Evolutionary conservation across 2,329 filamentous ascomycete species (phyloP).

Genomic region (Diaporthe ilicicola): DNA sequence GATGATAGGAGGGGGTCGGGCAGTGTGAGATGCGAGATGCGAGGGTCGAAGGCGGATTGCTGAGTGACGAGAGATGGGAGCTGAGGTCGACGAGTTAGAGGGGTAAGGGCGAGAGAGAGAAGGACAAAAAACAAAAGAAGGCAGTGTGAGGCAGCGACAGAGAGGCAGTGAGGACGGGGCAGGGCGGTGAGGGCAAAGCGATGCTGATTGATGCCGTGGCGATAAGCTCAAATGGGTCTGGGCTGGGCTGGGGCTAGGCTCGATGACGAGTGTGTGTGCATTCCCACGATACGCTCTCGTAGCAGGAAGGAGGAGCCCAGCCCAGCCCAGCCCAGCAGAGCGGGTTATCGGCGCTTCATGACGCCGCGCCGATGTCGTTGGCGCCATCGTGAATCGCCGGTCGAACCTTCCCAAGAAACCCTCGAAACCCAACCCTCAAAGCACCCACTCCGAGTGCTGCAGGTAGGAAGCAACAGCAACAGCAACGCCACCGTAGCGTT

Average conservation of each 20-base stretch:
- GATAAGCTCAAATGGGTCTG: slow-evolving; percentile 10
- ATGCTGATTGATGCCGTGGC: slow-evolving; percentile 3
- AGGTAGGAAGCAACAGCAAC: too few relatives aligned
- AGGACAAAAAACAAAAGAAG: not conserved
- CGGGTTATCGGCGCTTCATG: slow-evolving; percentile 9
- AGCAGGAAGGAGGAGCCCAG: not conserved
- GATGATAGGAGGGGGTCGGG: too few relatives aligned
- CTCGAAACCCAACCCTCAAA: not conserved
- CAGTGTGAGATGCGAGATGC: not conserved
- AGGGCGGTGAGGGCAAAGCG: slow-evolving; percentile 15
- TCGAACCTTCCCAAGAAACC: not conserved
- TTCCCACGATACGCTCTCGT: not conserved
- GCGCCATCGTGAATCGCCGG: slow-evolving; percentile 14
- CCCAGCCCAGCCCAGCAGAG: not conserved
- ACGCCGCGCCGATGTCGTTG: slow-evolving; percentile 9
- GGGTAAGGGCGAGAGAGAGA: not conserved
- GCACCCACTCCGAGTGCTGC: not conserved
- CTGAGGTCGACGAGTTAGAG: not conserved
- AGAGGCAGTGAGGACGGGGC: not conserved
- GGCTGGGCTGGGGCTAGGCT: slow-evolving; percentile 3
- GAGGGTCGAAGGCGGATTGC: not conserved
- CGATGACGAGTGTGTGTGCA: not conserved
- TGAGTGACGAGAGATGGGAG: not conserved
- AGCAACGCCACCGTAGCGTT: too few relatives aligned
- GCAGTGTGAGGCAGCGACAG: not conserved